A percentile compares a stretch with the other conserved stretches of the same genome.
These are phyloP conservation scores for Aspergillus eucalypticola DNA, from an alignment of 2,329 filamentous ascomycete genomes.

Conservation along the genomic window DNA sequence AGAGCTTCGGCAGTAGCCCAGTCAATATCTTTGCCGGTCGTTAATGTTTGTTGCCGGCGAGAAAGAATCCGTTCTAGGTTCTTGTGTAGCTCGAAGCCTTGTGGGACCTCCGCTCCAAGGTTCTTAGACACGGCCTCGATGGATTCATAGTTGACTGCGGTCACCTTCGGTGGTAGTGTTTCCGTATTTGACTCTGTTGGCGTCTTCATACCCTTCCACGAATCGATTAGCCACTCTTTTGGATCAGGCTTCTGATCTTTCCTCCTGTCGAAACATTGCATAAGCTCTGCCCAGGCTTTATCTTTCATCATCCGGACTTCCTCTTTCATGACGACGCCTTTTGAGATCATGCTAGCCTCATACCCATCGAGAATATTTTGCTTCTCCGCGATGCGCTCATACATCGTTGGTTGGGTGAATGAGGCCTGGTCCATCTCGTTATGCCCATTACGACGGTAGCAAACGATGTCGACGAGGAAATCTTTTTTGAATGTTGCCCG, in stretches of 20 bases:
- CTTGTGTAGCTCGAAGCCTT: slow-evolving; percentile 85
- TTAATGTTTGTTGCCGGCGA: slow-evolving; percentile 86
- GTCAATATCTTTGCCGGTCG: slow-evolving; percentile 92
- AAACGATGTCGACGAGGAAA: slow-evolving; percentile 96
- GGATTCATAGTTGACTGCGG: too few relatives aligned
- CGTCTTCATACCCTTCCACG: slow-evolving; percentile 99
- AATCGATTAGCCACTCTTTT: slow-evolving; percentile 97
- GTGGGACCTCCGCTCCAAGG: slow-evolving; percentile 70
- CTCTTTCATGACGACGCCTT: slow-evolving; percentile 94
- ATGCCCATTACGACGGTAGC: slow-evolving; percentile 98
- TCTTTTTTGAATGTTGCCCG: slow-evolving; percentile 98
- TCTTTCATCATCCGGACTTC: slow-evolving; percentile 99
- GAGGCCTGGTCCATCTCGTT: slow-evolving; percentile 99
- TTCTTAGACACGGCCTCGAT: slow-evolving; percentile 65
- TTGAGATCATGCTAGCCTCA: slow-evolving; percentile 82
- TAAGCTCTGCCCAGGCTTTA: slow-evolving; percentile 99
- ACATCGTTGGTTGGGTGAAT: slow-evolving; percentile 99
- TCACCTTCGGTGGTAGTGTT: slow-evolving; percentile 80
- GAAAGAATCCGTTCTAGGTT: slow-evolving; percentile 95
- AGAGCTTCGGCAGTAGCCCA: slow-evolving; percentile 97
- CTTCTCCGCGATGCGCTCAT: slow-evolving; percentile 91
- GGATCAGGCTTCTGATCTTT: slow-evolving; percentile 96
- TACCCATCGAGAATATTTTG: slow-evolving; percentile 86
- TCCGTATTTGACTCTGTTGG: slow-evolving; percentile 96
- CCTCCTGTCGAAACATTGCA: slow-evolving; percentile 94